Evolutionary conservation across 345 rosid genomes (phyloP).

Genomic region (Zanthoxylum bungeanum): DNA sequence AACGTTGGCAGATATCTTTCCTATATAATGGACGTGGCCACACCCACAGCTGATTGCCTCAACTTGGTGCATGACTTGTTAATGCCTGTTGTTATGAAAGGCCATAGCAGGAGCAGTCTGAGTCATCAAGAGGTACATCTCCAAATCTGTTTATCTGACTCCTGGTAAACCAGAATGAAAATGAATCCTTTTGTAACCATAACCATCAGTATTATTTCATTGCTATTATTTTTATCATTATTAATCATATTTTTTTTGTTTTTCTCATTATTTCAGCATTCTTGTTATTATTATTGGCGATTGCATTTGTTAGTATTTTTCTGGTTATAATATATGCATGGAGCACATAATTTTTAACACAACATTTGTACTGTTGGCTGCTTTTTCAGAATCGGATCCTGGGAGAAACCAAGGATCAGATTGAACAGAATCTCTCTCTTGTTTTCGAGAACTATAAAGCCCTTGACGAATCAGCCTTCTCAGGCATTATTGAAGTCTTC

Average conservation of each 20-base stretch:
- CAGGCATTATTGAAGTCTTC: slow-evolving; percentile 73
- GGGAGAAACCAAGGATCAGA: slow-evolving; percentile 92
- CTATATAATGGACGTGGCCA: slow-evolving; percentile 96
- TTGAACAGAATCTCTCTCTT: slow-evolving; percentile 86
- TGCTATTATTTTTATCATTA: background rate
- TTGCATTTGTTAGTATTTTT: background rate
- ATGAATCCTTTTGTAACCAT: background rate
- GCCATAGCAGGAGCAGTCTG: slow-evolving; percentile 67
- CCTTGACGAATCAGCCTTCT: slow-evolving; percentile 74
- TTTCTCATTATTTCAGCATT: background rate
- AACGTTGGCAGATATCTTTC: slow-evolving; percentile 70
- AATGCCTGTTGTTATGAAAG: slow-evolving; percentile 85
- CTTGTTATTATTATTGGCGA: background rate
- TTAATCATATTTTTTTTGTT: no score
- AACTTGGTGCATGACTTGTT: slow-evolving; percentile 76
- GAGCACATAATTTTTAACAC: background rate
- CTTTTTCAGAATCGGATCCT: slow-evolving; percentile 76
- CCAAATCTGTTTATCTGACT: background rate
- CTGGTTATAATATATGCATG: slow-evolving; percentile 1
- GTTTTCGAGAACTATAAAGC: slow-evolving; percentile 94
- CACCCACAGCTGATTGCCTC: slow-evolving; percentile 96
- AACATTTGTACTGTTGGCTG: slow-evolving; percentile 14
- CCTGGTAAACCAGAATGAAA: background rate
- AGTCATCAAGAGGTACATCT: slow-evolving; percentile 96
- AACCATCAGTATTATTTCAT: background rate